Conservation (phyloP, 805 yeast species). For the Maudiozyma barnettii region DNA sequence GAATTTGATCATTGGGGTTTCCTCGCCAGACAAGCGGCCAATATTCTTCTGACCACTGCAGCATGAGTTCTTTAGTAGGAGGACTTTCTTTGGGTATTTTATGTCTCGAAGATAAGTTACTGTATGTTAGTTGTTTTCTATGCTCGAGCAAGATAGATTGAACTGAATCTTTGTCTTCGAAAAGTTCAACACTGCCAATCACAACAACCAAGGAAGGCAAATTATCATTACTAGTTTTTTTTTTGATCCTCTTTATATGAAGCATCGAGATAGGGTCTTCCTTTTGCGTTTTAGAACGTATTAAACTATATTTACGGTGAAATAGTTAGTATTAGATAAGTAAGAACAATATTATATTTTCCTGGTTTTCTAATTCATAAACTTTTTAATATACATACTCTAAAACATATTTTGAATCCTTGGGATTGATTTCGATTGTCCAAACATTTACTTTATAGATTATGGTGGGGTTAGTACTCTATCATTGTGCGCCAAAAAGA, state of each 20-base stretch:
- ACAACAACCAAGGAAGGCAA: slow-evolving; percentile 25
- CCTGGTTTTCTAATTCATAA: not conserved
- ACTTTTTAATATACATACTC: slow-evolving; percentile 11
- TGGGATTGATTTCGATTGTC: slow-evolving; percentile 39
- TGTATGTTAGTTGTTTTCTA: slow-evolving; percentile 10
- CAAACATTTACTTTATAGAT: slow-evolving; percentile 31
- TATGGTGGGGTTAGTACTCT: not conserved
- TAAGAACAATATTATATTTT: not conserved
- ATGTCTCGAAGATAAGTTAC: slow-evolving; percentile 12
- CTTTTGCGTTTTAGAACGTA: slow-evolving; percentile 19
- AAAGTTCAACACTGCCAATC: slow-evolving; percentile 36
- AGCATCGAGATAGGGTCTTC: slow-evolving; percentile 22
- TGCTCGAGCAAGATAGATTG: slow-evolving; percentile 9
- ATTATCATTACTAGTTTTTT: slow-evolving; percentile 14
- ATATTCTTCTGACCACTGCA: slow-evolving; percentile 51
- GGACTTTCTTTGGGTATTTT: slow-evolving; percentile 59
- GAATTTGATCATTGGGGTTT: slow-evolving; percentile 64
- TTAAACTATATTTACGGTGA: slow-evolving; percentile 8
- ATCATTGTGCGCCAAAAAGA: not conserved
- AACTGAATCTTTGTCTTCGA: slow-evolving; percentile 23
- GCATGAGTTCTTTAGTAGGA: slow-evolving; percentile 53
- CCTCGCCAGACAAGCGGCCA: slow-evolving; percentile 98
- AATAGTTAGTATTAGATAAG: not conserved
- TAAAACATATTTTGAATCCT: slow-evolving; percentile 21
- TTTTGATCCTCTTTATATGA: slow-evolving; percentile 48